phyloP scores from a whole-genome alignment of 768 basidiomycete genomes.

The Leccinum olivaceopallidum region DNA sequence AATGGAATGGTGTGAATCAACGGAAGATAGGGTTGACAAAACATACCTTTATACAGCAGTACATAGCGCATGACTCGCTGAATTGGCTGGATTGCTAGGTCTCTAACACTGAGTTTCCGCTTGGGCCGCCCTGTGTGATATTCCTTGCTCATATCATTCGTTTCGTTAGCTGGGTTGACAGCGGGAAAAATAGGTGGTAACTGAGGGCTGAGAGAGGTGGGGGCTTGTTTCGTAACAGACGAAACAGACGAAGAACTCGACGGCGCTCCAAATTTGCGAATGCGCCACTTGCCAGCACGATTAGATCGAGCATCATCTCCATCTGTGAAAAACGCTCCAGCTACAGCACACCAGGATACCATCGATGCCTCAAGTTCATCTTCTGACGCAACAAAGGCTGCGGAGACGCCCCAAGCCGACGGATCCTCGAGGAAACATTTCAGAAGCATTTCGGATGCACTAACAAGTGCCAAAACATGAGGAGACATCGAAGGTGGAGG shows the following conservation, averaged over 20 bases:
- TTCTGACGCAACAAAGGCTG: slow-evolving; percentile 55
- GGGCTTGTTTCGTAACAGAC: slow-evolving; percentile 4
- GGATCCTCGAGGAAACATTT: slow-evolving; percentile 58
- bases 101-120: slow-evolving; percentile 42
- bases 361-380: slow-evolving; percentile 55
- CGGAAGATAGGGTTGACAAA: slow-evolving; percentile 2
- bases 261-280: slow-evolving; percentile 19
- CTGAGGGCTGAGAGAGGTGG: slow-evolving; percentile 12
- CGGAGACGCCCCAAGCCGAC: slow-evolving; percentile 63
- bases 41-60: slow-evolving; percentile 56
- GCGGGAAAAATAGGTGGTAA: slow-evolving; percentile 14
- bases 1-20: slow-evolving; percentile 3
- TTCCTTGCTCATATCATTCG: slow-evolving; percentile 8
- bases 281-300: slow-evolving; percentile 24
- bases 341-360: slow-evolving; percentile 47
- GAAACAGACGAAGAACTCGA: slow-evolving; percentile 7
- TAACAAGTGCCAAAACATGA: slow-evolving; percentile 52
- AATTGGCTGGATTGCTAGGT: slow-evolving; percentile 62
- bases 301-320: slow-evolving; percentile 12
- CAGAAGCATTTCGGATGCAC: slow-evolving; percentile 51
- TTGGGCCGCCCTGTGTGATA: not conserved
- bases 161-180: slow-evolving; percentile 5
- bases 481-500: slow-evolving; percentile 53
- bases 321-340: slow-evolving; percentile 40
- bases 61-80: slow-evolving; percentile 68